Base-by-base conservation (phyloP, 805 yeast species). In the Candida ulmi region DNA sequence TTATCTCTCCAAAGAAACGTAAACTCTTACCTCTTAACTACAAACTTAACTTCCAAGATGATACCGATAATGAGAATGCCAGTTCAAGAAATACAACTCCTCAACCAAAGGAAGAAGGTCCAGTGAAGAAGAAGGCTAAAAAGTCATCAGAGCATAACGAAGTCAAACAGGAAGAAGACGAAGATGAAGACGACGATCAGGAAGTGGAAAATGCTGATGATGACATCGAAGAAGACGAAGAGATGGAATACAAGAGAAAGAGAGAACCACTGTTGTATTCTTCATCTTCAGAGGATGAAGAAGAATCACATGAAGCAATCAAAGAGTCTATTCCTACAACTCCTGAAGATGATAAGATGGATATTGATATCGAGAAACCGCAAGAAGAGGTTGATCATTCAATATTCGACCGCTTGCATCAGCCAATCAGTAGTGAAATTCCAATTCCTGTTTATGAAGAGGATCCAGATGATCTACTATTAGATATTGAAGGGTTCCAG, bases 391-490 rank as follows among this genome's bases (percentile, higher is more conserved):
- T 40, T 38, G 57, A 50, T 23, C 51, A 40, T 35, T 51, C 55
- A 35, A 49, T 45, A 3, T 46, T 57, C 30, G 67, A 64, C 19
- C 48, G 44, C 17, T 45, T 50, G 8, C 83, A 73, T 50, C 65
- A 66, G 40, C 87, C 95, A 1, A 62, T 74, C 0, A 46, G 48
- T 1, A 63, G 71, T 3, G 70, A 56, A 1, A 40, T 46, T 4
- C 88, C 91, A 1, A 45, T 55, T 12, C 71, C 88, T 0, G 88
- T 83, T 2, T 78, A 66, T 41, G 71, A 71, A 12, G 72, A 68
- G 33, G 61, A 60, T 29, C 26, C 45, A 11, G 30, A 23, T 5
- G 54, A 60, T 4, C 44, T 45, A 12, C 46, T 46, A 5, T 52
- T 61, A 26, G 78, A 74, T 33, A 51, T 88, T 17, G 65, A 62